Evolutionary conservation across 2,329 filamentous ascomycete species (phyloP).

Genomic region (Colletotrichum liaoningense): DNA sequence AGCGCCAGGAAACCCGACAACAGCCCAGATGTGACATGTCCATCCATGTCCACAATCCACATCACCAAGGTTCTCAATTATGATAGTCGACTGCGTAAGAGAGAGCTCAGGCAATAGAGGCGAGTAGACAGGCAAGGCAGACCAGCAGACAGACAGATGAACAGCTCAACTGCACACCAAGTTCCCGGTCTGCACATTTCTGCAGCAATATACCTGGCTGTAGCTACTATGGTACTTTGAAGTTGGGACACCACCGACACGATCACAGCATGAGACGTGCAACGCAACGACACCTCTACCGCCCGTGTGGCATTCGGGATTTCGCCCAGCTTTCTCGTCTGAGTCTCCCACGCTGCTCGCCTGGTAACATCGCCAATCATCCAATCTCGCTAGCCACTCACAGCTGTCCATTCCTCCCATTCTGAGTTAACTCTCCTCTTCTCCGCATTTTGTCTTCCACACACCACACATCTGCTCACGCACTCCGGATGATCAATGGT

Average conservation of each 20-base stretch:
- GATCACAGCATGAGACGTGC: conserved; percentile 12
- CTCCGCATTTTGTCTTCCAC: conserved; percentile 17
- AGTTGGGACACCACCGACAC: background rate
- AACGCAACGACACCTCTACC: background rate
- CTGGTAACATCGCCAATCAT: conserved; percentile 17
- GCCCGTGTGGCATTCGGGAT: background rate
- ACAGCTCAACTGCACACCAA: too few relatives aligned
- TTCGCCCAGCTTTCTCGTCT: conserved; percentile 8
- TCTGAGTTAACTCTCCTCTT: background rate
- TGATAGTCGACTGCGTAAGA: background rate
- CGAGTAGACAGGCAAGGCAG: background rate
- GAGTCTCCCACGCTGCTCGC: background rate
- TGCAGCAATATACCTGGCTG: background rate
- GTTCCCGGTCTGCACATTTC: background rate
- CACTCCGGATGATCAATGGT: conserved; percentile 11
- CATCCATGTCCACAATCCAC: background rate
- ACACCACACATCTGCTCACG: background rate
- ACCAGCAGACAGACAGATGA: too few relatives aligned
- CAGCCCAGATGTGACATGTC: background rate
- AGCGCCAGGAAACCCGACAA: background rate
- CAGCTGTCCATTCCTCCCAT: background rate
- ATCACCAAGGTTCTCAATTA: background rate
- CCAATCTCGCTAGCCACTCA: conserved; percentile 14
- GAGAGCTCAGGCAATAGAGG: background rate
- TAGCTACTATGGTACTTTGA: background rate